Base-by-base conservation (phyloP, 352 stramenopile species). In the Stephanocyclus meneghinianus region DNA sequence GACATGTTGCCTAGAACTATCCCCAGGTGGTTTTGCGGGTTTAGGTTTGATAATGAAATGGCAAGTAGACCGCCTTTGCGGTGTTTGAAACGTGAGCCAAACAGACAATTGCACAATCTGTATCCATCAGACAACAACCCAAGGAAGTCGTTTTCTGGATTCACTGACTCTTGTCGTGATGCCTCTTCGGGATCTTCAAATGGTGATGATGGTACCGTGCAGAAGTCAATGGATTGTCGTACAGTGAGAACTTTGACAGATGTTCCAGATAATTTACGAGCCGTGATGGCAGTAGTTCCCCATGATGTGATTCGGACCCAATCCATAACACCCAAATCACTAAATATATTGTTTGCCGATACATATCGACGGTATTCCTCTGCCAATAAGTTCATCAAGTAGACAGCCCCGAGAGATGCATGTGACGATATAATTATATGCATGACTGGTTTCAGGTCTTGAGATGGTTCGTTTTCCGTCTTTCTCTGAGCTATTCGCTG, bases 351-450 rank as follows among this genome's bases (percentile, higher is more conserved):
- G 42, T 67, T 51, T 5, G 8, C 66, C 30, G 37, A 29, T 40
- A 71, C 37, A n/a, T 60, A 63, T 45, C 30, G 55, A 30, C 16
- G 42, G 5, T 71, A 56, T 66, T 82, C 75, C n/a, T 84, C 47
- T 35, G 51, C 55, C 13, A 87, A 70, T 10, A 78, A 45, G 61
- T 77, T 68, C 67, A 80, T 74, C 15, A 90, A 74, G 47, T 87
- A 90, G 0, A 86, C 66, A 53, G 76, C 84, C 3, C 84, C 84
- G 13, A 90, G 66, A 11, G 84, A 90, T 35, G 84, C 56, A 61
- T 90, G 84, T 10, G 84, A 90, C 7, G 80, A 87, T 57, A 90
- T 86, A 56, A 90, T 90, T 11, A 90, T 76, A n/a, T 81, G 81
- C 68, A 86, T 74, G 10, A 72, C 42, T 64, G 42, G 48, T 29